Evolutionary conservation across 371 early-diverging fungal genomes (phyloP).

Genomic region (Lichtheimia hyalospora): DNA sequence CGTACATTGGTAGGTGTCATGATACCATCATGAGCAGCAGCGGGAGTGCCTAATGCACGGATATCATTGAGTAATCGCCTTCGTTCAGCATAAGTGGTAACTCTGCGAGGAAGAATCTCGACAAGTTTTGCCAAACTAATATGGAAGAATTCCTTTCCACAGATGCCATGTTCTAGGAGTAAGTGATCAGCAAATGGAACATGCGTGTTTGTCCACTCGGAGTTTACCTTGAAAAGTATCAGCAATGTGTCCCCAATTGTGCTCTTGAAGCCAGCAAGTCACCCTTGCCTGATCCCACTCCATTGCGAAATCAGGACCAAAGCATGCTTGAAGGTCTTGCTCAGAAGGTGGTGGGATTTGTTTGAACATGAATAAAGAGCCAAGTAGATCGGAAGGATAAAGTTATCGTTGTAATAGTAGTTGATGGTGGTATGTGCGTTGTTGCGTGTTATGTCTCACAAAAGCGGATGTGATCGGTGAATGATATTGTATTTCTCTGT

Average conservation of each 20-base stretch:
- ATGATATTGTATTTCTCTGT: too few species aligned
- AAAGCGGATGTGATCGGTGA: too few species aligned
- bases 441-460: too few species aligned
- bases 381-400: neutral
- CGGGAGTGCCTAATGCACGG: slow-evolving; percentile 27
- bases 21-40: neutral
- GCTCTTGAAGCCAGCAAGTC: slow-evolving; percentile 39
- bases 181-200: neutral
- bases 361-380: slow-evolving; percentile 10
- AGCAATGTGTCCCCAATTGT: slow-evolving; percentile 44
- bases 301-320: slow-evolving; percentile 26
- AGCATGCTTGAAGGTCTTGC: slow-evolving; percentile 13
- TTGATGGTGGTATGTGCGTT: too few species aligned
- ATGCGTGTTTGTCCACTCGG: neutral
- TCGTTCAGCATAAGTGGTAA: slow-evolving; percentile 47
- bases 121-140: slow-evolving; percentile 43
- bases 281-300: slow-evolving; percentile 43
- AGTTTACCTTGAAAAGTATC: slow-evolving; percentile 42
- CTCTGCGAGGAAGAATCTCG: slow-evolving; percentile 37
- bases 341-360: slow-evolving; percentile 31
- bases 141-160: slow-evolving; percentile 36
- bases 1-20: slow-evolving; percentile 8
- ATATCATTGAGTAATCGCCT: slow-evolving; percentile 50
- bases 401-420: neutral
- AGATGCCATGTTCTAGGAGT: slow-evolving; percentile 34